Base-by-base conservation (phyloP, 106 monocot species). In the Allium fistulosum region DNA sequence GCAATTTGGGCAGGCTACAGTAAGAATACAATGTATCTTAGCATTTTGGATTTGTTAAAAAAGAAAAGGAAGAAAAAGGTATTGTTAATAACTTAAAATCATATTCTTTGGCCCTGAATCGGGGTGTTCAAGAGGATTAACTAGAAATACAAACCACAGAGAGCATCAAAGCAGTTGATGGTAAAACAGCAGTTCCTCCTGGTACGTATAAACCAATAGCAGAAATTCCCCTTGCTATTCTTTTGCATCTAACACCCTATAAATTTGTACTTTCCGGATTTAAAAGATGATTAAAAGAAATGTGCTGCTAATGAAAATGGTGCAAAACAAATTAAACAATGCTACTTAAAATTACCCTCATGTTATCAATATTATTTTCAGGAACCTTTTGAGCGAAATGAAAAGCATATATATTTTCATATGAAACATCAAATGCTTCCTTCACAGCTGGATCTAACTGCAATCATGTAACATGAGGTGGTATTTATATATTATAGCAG, bases 81-180 rank as follows among this genome's bases (percentile, higher is more conserved):
- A 71, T 26, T 10, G 50, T 53, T n/a, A 68, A 51, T 17, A 5
- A 37, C 14, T 61, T 28, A 45, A 48, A 8, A 22, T 22, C 22
- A 22, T 22, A 22, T n/a, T n/a, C n/a, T n/a, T n/a, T n/a, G n/a
- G n/a, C n/a, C n/a, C n/a, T n/a, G n/a, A n/a, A n/a, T n/a, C n/a
- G n/a, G n/a, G n/a, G n/a, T n/a, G n/a, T n/a, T n/a, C n/a, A n/a
- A n/a, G n/a, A n/a, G n/a, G 22, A 22, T 22, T 22, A 22, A 22
- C 22, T 22, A 64, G 69, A 48, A 26, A 57, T 57, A 49, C 66
- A 67, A 87, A 99, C 97, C 84, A 99, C 93, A 45, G 97, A 69
- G 63, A 99, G 87, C 97, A 99, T 99, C 74, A 99, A 69, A 71
- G 97, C 97, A 71, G 92, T 99, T 57, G 97, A 99, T 22, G 92